Evolutionary conservation across 2,329 filamentous ascomycete genomes (phyloP).

Genomic region (Periconia digitata): DNA sequence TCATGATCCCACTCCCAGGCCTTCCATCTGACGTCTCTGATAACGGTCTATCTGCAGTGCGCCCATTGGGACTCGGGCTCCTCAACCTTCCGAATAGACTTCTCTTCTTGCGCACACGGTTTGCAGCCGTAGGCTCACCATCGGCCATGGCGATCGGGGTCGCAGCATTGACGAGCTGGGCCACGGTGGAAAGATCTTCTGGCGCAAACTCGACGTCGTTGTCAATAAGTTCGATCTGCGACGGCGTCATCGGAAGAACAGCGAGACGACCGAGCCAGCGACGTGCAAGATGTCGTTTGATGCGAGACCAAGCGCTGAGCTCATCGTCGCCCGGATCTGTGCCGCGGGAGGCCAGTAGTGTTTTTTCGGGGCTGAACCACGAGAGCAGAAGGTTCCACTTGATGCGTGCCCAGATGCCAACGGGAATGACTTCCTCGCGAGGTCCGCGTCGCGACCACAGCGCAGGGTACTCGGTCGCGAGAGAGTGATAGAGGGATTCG

Average conservation of each 20-base stretch:
- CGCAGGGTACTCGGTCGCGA: slow-evolving; percentile 48
- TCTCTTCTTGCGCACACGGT: slow-evolving; percentile 18
- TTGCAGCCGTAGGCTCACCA: slow-evolving; percentile 38
- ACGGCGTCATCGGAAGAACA: slow-evolving; percentile 16
- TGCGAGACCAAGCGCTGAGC: slow-evolving; percentile 41
- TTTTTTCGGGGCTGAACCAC: slow-evolving; percentile 50
- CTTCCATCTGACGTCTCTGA: slow-evolving; percentile 22
- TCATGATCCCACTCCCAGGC: slow-evolving; percentile 42
- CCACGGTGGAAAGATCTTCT: slow-evolving; percentile 32
- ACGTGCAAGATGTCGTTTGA: slow-evolving; percentile 43
- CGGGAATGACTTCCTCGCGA: slow-evolving; percentile 43
- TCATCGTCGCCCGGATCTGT: slow-evolving; percentile 40
- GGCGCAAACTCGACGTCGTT: not conserved
- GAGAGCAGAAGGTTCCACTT: slow-evolving; percentile 53
- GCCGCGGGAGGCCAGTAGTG: slow-evolving; percentile 35
- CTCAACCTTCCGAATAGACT: slow-evolving; percentile 23
- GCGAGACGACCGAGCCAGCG: slow-evolving; percentile 45
- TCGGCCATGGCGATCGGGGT: slow-evolving; percentile 42
- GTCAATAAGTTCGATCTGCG: not conserved
- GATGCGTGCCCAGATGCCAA: slow-evolving; percentile 39
- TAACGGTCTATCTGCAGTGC: slow-evolving; percentile 13
- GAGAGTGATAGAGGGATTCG: slow-evolving; percentile 52
- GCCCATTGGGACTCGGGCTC: slow-evolving; percentile 37
- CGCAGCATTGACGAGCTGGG: slow-evolving; percentile 35
- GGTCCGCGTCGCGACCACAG: slow-evolving; percentile 55